phyloP scores from a whole-genome alignment of 2,329 filamentous ascomycete species.

The Xylariaceae sp. region DNA sequence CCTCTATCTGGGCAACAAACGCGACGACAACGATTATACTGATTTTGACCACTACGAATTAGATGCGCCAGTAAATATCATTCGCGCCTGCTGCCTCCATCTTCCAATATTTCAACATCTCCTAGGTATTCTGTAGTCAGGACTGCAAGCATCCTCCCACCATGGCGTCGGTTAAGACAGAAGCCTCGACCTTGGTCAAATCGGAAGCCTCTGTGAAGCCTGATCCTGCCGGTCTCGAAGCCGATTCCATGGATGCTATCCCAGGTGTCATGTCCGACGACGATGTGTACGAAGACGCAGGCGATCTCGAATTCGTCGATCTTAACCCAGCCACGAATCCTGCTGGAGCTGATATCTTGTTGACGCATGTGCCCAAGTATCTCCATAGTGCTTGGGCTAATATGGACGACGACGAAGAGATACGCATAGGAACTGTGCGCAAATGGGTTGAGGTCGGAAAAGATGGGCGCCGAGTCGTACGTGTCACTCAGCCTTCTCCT shows the following conservation, averaged over 20 bases:
- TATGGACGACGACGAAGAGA: constrained; percentile 74
- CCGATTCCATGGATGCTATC: constrained; percentile 37
- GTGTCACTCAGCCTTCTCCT: background rate
- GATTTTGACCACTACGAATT: background rate
- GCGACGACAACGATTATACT: background rate
- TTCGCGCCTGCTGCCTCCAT: background rate
- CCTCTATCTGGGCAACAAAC: background rate
- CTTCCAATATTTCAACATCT: background rate
- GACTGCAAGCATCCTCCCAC: constrained; percentile 2
- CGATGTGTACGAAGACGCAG: constrained; percentile 59
- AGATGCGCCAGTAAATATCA: background rate
- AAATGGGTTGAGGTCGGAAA: constrained; percentile 52
- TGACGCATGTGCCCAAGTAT: constrained; percentile 72
- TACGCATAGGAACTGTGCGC: constrained; percentile 71
- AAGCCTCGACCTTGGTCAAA: constrained; percentile 26
- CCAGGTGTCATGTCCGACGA: constrained; percentile 53
- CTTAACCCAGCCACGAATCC: constrained; percentile 36
- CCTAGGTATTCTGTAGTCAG: background rate
- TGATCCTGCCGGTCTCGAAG: constrained; percentile 28
- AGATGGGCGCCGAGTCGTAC: constrained; percentile 38
- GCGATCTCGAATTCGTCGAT: constrained; percentile 53
- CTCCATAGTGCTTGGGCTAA: constrained; percentile 75
- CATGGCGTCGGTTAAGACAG: constrained; percentile 29
- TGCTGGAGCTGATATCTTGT: constrained; percentile 51
- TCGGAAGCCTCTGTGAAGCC: constrained; percentile 31